Percentiles rank a stretch among this genome's conserved stretches.
phyloP scores from a whole-genome alignment of 768 basidiomycete species.

The Tricholoma matsutake region DNA sequence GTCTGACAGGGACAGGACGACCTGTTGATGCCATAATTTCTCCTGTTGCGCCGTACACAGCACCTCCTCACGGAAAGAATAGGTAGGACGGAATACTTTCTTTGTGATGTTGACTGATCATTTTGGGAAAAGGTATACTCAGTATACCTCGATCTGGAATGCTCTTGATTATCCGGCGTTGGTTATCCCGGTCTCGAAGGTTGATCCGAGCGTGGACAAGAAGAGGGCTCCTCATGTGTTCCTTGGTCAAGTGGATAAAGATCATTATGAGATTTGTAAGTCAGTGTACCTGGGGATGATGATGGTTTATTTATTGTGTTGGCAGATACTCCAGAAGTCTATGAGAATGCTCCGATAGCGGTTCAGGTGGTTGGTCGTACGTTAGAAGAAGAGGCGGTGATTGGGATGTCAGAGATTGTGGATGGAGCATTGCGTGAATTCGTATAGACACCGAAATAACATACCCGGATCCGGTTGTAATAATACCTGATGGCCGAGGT shows the following conservation, averaged over 20 bases:
- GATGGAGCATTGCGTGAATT: slow-evolving; percentile 22
- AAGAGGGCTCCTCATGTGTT: slow-evolving; percentile 46
- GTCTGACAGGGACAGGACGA: slow-evolving; percentile 59
- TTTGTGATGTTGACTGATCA: slow-evolving; percentile 2
- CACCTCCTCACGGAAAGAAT: slow-evolving; percentile 61
- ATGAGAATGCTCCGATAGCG: slow-evolving; percentile 55
- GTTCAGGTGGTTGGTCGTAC: slow-evolving; percentile 69
- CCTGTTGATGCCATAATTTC: slow-evolving; percentile 75
- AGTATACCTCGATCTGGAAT: slow-evolving; percentile 65
- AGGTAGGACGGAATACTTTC: slow-evolving; percentile 31
- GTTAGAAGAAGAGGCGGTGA: slow-evolving; percentile 72
- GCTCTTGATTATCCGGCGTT: slow-evolving; percentile 60
- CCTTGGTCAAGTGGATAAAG: slow-evolving; percentile 43
- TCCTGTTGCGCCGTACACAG: slow-evolving; percentile 57
- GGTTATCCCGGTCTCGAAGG: slow-evolving; percentile 61
- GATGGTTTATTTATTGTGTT: neutral
- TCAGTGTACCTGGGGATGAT: slow-evolving; percentile 3
- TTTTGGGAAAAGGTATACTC: slow-evolving; percentile 33
- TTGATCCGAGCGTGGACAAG: slow-evolving; percentile 52
- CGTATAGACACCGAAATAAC: no score
- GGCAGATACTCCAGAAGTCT: slow-evolving; percentile 51
- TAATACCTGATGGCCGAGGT: no score
- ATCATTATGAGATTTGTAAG: slow-evolving; percentile 53
- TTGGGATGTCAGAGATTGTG: slow-evolving; percentile 66
- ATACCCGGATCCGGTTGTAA: no score